Base-by-base conservation (phyloP, 2,329 filamentous ascomycete genomes). In the Stylonectria norvegica region DNA sequence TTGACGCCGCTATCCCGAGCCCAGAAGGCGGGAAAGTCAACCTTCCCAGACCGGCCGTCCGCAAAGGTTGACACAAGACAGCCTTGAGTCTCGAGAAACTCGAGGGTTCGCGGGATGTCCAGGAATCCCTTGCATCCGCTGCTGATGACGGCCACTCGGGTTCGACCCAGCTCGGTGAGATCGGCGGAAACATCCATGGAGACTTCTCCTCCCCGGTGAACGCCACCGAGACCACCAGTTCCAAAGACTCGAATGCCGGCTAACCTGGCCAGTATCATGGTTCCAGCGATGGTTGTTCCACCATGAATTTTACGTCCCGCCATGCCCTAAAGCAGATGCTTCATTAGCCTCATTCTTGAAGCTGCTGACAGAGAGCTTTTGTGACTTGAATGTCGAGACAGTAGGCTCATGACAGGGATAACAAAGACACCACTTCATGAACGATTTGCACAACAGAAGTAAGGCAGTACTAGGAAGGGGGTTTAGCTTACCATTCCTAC, bases 81-180 rank as follows among this genome's bases (percentile, higher is more conserved):
- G 8, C 86, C 86, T 59, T 84, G 79, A 0, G 80, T 83, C 62
- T 84, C 81, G 15, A 84, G 70, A 52, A 75, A 75, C 68, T 98
- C 93, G 5, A 98, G 73, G 0, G 93, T 98, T 37, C 88, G 77
- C 3, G 86, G 82, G 44, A 96, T 89, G 60, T 98, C 93, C 25
- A 98, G 73, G 64, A 98, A 97, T 47, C 91, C 93, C 69, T 98
- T 98, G 69, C 89, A 94, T 11, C 93, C 93, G 50, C 86, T 89
- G 63, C 85, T 86, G 37, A 98, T 73, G 3, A 98, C 90, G 18
- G 90, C 85, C 37, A 98, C 84, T 9, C 87, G 81, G 6, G 90
- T 96, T 42, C 89, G 78, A 12, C 93, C 90, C 36, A 98, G 78
- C 71, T 97, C 93, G 4, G 88, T 96, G 45, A 98, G 74, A 66